These are phyloP conservation scores for Fimicolochytrium jonesii DNA, from an alignment of 192 early-diverging fungal genomes.

Conservation along the genomic window DNA sequence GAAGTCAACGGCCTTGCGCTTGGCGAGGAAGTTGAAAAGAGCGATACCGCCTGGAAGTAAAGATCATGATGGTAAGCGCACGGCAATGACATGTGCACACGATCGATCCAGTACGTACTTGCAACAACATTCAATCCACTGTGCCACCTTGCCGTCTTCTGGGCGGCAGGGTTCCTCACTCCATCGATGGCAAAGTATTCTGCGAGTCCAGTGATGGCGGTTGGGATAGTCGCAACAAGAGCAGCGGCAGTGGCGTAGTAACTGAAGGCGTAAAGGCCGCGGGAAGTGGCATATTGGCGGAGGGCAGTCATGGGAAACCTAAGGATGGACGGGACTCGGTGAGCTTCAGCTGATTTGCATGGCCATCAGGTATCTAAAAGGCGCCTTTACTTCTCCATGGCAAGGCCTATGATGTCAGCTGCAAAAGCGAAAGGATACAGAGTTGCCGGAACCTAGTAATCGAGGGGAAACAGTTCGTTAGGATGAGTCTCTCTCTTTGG, in stretches of 20 bases:
- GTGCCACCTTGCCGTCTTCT: neutral
- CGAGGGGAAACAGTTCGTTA: neutral
- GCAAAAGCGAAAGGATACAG: conserved; percentile 17
- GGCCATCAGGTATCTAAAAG: neutral
- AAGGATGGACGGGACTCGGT: neutral
- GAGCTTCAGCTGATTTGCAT: too few relatives aligned
- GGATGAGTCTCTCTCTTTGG: neutral
- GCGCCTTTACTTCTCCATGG: neutral
- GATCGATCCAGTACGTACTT: neutral
- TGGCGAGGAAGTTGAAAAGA: conserved; percentile 21
- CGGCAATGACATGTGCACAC: too few relatives aligned
- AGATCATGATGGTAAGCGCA: neutral
- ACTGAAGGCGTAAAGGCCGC: conserved; percentile 18
- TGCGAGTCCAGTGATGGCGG: conserved; percentile 9
- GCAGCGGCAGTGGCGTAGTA: conserved; percentile 11
- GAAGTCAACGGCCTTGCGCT: conserved; percentile 17
- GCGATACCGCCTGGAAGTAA: conserved; percentile 7
- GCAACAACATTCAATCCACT: conserved; percentile 8
- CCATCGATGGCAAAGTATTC: conserved; percentile 13
- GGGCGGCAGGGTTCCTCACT: neutral
- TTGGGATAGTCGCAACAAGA: conserved; percentile 9
- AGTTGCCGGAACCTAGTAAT: conserved; percentile 2
- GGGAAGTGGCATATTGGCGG: neutral
- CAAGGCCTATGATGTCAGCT: conserved; percentile 8
- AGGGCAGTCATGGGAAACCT: neutral